These are phyloP conservation scores for Paramecium sonneborni DNA, from an alignment of 73 alveolate species.

Conservation along the genomic window DNA sequence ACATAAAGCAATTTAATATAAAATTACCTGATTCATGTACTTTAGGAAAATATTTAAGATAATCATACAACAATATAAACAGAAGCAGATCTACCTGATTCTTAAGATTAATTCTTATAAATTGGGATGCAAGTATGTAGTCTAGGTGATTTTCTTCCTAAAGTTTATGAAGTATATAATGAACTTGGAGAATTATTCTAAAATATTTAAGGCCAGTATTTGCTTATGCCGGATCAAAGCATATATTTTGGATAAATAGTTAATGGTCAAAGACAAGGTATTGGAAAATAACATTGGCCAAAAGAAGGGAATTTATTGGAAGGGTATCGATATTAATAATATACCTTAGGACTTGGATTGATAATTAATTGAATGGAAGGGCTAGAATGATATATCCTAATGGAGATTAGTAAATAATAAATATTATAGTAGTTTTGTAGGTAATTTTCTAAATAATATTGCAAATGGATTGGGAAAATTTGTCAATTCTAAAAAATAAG, in stretches of 20 bases:
- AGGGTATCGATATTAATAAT: slow-evolving; percentile 42
- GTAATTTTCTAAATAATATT: not conserved
- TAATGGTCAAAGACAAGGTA: slow-evolving; percentile 2
- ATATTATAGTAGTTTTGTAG: slow-evolving; percentile 11
- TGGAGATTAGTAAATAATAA: slow-evolving; percentile 42
- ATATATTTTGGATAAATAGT: slow-evolving; percentile 17
- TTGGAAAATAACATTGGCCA: slow-evolving; percentile 42
- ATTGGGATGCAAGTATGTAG: not conserved
- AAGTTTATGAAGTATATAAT: not conserved
- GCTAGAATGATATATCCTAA: slow-evolving; percentile 54
- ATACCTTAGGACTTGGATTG: slow-evolving; percentile 42
- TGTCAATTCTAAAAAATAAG: slow-evolving; percentile 16
- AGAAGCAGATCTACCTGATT: slow-evolving; percentile 19
- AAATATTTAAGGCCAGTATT: not conserved
- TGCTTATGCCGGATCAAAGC: slow-evolving; percentile 42
- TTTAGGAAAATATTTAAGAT: not conserved
- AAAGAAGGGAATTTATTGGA: slow-evolving; percentile 37
- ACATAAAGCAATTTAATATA: not conserved
- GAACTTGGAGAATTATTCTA: not conserved
- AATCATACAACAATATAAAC: slow-evolving; percentile 23
- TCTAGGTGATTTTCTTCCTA: not conserved
- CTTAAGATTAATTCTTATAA: not conserved
- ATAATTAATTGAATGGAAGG: slow-evolving; percentile 30
- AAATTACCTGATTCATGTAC: slow-evolving; percentile 7
- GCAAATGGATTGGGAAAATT: slow-evolving; percentile 43